Conservation (phyloP, 73 alveolate species). For the Tetrahymena borealis region DNA sequence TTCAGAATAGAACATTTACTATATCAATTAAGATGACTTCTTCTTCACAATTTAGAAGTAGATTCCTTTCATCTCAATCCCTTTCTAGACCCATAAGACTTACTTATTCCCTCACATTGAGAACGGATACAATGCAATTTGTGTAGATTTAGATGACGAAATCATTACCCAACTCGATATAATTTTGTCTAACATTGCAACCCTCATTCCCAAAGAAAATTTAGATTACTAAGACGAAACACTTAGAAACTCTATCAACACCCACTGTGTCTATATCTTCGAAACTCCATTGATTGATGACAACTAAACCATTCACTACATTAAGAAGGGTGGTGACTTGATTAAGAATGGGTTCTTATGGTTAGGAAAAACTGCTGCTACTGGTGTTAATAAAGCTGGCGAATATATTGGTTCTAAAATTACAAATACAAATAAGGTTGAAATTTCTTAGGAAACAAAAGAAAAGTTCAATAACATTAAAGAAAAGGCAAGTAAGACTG, state of each 20-base stretch:
- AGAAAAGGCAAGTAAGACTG: neutral
- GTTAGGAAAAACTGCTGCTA: neutral
- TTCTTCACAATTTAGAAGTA: neutral
- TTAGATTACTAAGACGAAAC: neutral
- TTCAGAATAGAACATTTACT: neutral
- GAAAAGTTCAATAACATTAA: neutral
- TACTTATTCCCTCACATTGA: neutral
- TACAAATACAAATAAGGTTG: neutral
- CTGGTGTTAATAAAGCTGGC: neutral
- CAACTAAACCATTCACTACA: neutral
- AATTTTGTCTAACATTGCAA: neutral
- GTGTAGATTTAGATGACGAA: neutral
- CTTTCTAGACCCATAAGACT: neutral
- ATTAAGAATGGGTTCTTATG: neutral
- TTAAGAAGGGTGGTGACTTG: neutral
- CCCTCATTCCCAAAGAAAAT: neutral
- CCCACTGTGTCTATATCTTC: neutral
- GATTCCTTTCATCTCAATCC: neutral
- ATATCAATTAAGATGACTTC: neutral
- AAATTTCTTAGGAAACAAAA: neutral
- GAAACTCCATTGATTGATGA: neutral
- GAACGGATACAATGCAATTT: neutral
- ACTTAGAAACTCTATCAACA: neutral
- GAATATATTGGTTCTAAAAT: neutral
- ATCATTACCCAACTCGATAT: neutral